Percentiles rank a stretch among this genome's conserved stretches.
Conservation (phyloP, 768 basidiomycete genomes). For the Leccinellum albellum region DNA sequence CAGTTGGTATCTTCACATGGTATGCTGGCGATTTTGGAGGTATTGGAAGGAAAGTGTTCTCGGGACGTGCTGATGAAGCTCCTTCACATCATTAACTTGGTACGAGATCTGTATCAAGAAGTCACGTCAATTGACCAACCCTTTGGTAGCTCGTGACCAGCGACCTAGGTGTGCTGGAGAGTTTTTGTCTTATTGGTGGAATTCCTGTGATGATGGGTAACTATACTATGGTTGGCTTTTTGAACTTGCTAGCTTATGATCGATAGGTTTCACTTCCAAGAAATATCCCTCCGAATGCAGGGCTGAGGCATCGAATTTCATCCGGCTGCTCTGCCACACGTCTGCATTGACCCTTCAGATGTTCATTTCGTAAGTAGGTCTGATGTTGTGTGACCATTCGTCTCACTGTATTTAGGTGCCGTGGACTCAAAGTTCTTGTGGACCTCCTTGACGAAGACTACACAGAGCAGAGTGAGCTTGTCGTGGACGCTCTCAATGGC, state of each 20-base stretch:
- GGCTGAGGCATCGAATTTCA: slow-evolving; percentile 92
- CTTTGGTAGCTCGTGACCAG: slow-evolving; percentile 51
- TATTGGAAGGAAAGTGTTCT: slow-evolving; percentile 82
- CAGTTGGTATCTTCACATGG: slow-evolving; percentile 93
- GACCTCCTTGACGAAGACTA: slow-evolving; percentile 97
- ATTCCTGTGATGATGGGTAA: slow-evolving; percentile 93
- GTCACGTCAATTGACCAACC: not conserved
- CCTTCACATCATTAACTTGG: slow-evolving; percentile 86
- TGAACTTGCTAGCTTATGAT: slow-evolving; percentile 2
- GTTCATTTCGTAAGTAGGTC: slow-evolving; percentile 90
- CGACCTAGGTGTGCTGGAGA: slow-evolving; percentile 86
- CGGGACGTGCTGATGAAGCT: slow-evolving; percentile 83
- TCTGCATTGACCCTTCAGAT: slow-evolving; percentile 94
- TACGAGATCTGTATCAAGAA: slow-evolving; percentile 28
- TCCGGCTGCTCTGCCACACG: slow-evolving; percentile 86
- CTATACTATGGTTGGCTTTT: slow-evolving; percentile 17
- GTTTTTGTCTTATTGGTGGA: slow-evolving; percentile 92
- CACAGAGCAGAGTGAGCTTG: slow-evolving; percentile 83
- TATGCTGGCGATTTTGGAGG: slow-evolving; percentile 91
- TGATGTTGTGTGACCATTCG: not conserved
- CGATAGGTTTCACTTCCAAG: slow-evolving; percentile 85
- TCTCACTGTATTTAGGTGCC: slow-evolving; percentile 56
- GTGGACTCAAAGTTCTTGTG: slow-evolving; percentile 90
- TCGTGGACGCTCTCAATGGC: slow-evolving; percentile 90
- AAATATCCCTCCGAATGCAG: slow-evolving; percentile 91